phyloP scores from a whole-genome alignment of 2,329 filamentous ascomycete species.

The Xenosphaeropsis pyriputrescens region DNA sequence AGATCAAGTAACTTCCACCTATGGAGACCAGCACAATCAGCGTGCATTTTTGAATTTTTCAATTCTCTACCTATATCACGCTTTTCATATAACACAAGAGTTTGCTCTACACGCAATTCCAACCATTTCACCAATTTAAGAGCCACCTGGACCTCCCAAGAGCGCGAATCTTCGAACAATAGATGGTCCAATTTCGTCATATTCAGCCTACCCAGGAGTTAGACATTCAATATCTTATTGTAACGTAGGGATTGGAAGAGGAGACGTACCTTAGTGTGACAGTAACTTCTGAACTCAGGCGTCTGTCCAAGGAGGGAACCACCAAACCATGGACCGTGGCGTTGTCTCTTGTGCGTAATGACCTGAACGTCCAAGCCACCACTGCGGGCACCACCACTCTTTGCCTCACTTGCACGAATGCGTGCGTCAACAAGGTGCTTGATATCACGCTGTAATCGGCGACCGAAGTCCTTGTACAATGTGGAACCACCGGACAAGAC shows the following conservation, averaged over 20 bases:
- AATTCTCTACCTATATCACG: too few species aligned
- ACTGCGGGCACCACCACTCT: constrained; percentile 82
- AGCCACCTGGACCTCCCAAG: constrained; percentile 78
- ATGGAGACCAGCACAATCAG: too few species aligned
- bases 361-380: constrained; percentile 94
- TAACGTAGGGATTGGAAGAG: not conserved
- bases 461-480: constrained; percentile 95
- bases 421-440: constrained; percentile 87
- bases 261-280: constrained; percentile 64
- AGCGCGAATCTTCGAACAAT: constrained; percentile 92
- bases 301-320: constrained; percentile 93
- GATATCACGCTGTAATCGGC: constrained; percentile 91
- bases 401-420: constrained; percentile 81
- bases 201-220: constrained; percentile 32
- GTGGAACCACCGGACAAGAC: constrained; percentile 94
- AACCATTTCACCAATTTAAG: constrained; percentile 25
- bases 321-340: constrained; percentile 97
- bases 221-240: constrained; percentile 1
- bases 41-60: too few species aligned
- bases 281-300: constrained; percentile 96
- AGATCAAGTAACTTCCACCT: too few species aligned
- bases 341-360: constrained; percentile 92
- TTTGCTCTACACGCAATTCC: too few species aligned
- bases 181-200: constrained; percentile 90
- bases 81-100: too few species aligned